Conservation (phyloP, 176 grass and related monocot genomes). For the Aegilops tauschii region DNA sequence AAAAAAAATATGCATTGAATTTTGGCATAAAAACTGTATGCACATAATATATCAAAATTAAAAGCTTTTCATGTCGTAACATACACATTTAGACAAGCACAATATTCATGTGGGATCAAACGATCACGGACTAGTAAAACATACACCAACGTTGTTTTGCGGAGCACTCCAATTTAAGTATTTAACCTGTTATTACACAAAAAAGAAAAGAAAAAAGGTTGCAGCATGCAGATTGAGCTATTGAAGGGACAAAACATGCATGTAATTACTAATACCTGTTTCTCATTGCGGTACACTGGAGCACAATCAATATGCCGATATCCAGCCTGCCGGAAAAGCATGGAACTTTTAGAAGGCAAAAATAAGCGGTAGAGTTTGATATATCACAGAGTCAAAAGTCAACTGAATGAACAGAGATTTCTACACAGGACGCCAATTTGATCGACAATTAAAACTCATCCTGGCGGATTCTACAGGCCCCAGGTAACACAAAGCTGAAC, state of each 20-base stretch:
- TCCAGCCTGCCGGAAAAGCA: slow-evolving; percentile 35
- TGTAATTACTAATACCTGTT: slow-evolving; percentile 46
- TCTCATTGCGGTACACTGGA: slow-evolving; percentile 53
- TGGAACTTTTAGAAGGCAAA: slow-evolving; percentile 1
- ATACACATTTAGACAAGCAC: neutral
- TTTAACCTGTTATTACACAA: neutral
- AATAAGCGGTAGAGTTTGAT: neutral
- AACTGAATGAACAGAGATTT: neutral
- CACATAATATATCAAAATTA: neutral
- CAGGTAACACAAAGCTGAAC: neutral
- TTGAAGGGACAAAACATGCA: no score
- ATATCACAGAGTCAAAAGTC: neutral
- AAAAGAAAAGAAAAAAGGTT: neutral
- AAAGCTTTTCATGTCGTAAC: neutral
- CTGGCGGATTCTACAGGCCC: neutral
- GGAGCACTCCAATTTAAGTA: neutral
- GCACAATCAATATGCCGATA: slow-evolving; percentile 77
- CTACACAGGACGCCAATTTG: neutral
- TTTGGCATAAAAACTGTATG: neutral
- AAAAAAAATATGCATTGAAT: neutral
- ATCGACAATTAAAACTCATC: neutral
- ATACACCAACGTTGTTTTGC: neutral
- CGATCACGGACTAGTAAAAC: neutral
- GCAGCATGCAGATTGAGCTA: no score
- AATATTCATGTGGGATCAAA: slow-evolving; percentile 10